A percentile compares a stretch with the other conserved stretches of the same genome.
Evolutionary conservation across 2,329 filamentous ascomycete genomes (phyloP).

Genomic region (Leptodontidium sp.): DNA sequence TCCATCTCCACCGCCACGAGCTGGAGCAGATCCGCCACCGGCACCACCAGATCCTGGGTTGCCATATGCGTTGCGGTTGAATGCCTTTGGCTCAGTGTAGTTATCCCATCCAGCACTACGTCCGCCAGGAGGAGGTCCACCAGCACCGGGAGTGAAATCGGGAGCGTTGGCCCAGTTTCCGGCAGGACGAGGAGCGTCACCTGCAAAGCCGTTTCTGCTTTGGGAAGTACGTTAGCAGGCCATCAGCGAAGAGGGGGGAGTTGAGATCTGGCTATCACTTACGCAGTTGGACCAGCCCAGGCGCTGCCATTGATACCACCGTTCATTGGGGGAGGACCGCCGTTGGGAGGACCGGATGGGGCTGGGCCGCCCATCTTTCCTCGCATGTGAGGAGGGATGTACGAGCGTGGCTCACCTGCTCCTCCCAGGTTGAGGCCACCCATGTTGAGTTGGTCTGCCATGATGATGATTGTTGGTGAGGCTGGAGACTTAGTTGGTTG

Average conservation of each 20-base stretch:
- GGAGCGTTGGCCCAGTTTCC: conserved; percentile 48
- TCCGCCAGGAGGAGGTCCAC: conserved; percentile 31
- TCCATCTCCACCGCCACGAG: conserved; percentile 90
- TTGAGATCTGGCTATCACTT: conserved; percentile 48
- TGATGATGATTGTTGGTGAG: conserved; percentile 63
- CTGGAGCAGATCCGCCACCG: conserved; percentile 51
- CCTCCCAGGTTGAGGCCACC: conserved; percentile 70
- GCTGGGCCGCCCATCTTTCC: conserved; percentile 55
- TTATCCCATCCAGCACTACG: conserved; percentile 48
- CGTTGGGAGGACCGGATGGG: conserved; percentile 35
- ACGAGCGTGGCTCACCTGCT: conserved; percentile 68
- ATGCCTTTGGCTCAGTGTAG: conserved; percentile 32
- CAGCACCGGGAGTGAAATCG: conserved; percentile 48
- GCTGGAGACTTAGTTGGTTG: conserved; percentile 27
- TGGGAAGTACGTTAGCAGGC: conserved; percentile 40
- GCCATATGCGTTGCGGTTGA: conserved; percentile 67
- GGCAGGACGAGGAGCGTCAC: conserved; percentile 42
- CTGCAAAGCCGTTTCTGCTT: conserved; percentile 59
- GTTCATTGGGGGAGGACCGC: conserved; percentile 45
- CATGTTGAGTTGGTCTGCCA: conserved; percentile 89
- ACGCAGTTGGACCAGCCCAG: conserved; percentile 62
- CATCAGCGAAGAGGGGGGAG: conserved; percentile 19
- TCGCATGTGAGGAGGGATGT: conserved; percentile 88
- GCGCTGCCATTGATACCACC: conserved; percentile 67
- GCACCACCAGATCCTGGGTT: conserved; percentile 50